Evolutionary conservation across 176 grass and related monocot genomes (phyloP).

Genomic region (Cenchrus fungigraminus): DNA sequence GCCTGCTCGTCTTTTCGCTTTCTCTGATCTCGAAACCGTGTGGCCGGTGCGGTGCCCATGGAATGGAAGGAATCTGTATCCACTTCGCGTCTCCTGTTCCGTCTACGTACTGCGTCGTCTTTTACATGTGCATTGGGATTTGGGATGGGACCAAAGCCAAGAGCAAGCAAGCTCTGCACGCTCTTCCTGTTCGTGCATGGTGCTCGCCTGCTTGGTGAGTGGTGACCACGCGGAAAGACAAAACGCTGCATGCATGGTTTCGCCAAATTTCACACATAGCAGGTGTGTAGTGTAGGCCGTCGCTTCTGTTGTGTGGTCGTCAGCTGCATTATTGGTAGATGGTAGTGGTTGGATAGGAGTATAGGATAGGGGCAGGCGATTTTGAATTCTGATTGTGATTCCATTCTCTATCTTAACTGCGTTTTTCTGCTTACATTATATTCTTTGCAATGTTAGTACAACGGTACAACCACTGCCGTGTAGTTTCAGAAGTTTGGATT

Average conservation of each 20-base stretch:
- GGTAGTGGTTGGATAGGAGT: too few relatives aligned
- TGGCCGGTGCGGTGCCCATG: conserved; percentile 16
- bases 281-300: background rate
- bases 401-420: too few relatives aligned
- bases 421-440: too few relatives aligned
- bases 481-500: background rate
- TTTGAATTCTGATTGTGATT: too few relatives aligned
- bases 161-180: background rate
- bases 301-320: too few relatives aligned
- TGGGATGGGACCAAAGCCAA: background rate
- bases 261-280: background rate
- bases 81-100: background rate
- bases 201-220: too few relatives aligned
- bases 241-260: background rate
- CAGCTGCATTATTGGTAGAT: too few relatives aligned
- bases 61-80: conserved; percentile 28
- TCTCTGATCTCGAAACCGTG: conserved; percentile 54
- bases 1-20: conserved; percentile 41
- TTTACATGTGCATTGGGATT: too few relatives aligned
- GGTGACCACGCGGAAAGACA: background rate
- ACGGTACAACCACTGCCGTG: background rate
- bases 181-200: background rate
- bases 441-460: background rate
- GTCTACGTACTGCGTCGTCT: background rate
- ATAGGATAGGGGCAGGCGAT: too few relatives aligned